Evolutionary conservation across 345 rosid genomes (phyloP), one percentile per base, ranked within the genome.

Genomic region (Cardiospermum halicacabum): DNA sequence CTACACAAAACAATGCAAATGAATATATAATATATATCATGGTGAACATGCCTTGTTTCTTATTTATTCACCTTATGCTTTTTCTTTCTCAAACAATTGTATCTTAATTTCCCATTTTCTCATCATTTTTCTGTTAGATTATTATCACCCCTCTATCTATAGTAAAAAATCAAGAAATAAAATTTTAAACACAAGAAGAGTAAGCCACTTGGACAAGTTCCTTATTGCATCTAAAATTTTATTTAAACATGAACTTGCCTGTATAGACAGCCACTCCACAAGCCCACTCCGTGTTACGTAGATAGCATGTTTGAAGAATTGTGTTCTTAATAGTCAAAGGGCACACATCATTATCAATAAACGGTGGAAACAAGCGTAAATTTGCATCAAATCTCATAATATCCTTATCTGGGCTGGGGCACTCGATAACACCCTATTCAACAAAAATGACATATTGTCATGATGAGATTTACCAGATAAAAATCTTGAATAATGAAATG

Each of bases 211-310:
- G 58, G 13, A 57, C 15, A 5, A 64, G 53, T 42, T 64, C 64
- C 53, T 45, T 39, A 50, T 64, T 59, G 36, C 58, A 49, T 48
- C n/a, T 31, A 24, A 43, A 22, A 43, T 19, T 43, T 66, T 31
- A 67, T 15, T 36, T 43, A 53, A 22, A 36, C 9, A 57, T 36
- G 65, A 76, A 79, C 77, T 60, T 84, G 78, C 99, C 99, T 67
- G 99, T 91, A 60, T 94, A 91, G 62, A 91, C 81, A 77, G 97
- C 96, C 65, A 89, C 97, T 73, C 99, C 99, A 82, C 99, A 94
- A 57, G 88, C 99, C 99, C 99, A 91, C 67, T 94, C 99, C 18
- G 99, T 91, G 76, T 94, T 94, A 62, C 97, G 78, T 76, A 94
- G 79, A 82, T 89, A 94, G 79, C 99, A 94, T 49, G 99, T 85